Evolutionary conservation across 441 rosid genomes (phyloP), one percentile per base, ranked within the genome.

Genomic region (Bruguiera hainesii): DNA sequence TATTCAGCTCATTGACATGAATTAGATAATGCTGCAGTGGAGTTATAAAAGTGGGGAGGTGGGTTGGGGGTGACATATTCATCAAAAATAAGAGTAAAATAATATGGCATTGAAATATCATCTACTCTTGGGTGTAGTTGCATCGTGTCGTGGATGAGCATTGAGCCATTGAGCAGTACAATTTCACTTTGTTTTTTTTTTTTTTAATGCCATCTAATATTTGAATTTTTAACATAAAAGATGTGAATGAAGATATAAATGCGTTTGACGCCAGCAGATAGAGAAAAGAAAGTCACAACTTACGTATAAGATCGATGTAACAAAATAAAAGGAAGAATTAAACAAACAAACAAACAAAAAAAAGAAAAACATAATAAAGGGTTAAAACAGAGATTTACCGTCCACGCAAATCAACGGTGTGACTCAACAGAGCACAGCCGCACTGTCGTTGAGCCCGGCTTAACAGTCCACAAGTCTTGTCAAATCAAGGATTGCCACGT

Each of bases 331-430:
- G 23, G 23, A 2, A 10, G 13, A 11, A 33, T 33, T 33, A 33
- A 7, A 33, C 33, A 37, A 37, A 10, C 33, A 37, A 37, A 10
- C 0, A 1, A 25, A 31, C 0, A 49, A 35, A n/a, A 64, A 46
- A 4, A 15, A 23, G 10, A 28, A 42, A 56, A 39, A 13, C 7
- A 56, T 33, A 26, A 53, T 33, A 33, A 33, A 33, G 7, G 37
- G 37, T 7, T 33, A 9, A 33, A 33, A 33, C 37, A 68, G 84
- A 23, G 23, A 23, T 23, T 39, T 80, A 77, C 79, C 88, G 83
- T 82, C 90, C 81, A 84, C 88, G 88, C 87, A 74, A 74, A 86
- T 80, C 84, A 78, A 78, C 78, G 87, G 83, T 82, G 86, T 82
- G 87, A 86, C 76, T 78, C 49, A 67, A 62, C 48, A 13, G 48